A percentile compares a stretch with the other conserved stretches of the same genome.
These are phyloP conservation scores for Ogataea siamensis DNA, from an alignment of 805 yeast species.

Conservation along the genomic window DNA sequence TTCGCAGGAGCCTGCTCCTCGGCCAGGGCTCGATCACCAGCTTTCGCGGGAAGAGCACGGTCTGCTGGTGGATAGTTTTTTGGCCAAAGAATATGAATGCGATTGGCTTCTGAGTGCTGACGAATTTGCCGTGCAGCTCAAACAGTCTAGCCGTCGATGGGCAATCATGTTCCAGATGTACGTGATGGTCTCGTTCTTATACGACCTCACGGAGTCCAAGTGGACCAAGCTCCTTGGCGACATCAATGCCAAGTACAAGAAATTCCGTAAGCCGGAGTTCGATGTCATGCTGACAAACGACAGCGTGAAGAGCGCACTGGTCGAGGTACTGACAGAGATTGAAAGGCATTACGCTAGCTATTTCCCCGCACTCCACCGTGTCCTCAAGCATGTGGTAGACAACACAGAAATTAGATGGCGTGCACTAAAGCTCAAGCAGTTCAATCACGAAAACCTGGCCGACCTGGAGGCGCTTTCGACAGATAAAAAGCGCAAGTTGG, in stretches of 20 bases:
- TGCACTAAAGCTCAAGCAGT: conserved; percentile 30
- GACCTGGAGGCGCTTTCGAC: conserved; percentile 15
- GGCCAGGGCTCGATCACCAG: conserved; percentile 1
- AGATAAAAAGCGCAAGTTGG: conserved; percentile 25
- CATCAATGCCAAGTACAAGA: conserved; percentile 21
- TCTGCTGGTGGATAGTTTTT: conserved; percentile 13
- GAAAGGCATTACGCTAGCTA: conserved; percentile 22
- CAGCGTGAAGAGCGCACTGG: conserved; percentile 12
- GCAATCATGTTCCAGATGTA: conserved; percentile 25
- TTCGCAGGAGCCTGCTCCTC: conserved; percentile 6
- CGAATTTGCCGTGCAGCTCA: conserved; percentile 24
- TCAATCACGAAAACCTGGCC: conserved; percentile 26
- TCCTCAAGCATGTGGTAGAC: conserved; percentile 19
- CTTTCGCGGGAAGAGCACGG: conserved; percentile 9
- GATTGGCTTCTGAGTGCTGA: conserved; percentile 31
- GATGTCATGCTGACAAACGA: conserved; percentile 17
- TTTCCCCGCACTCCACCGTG: conserved; percentile 15
- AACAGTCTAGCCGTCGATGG: conserved; percentile 16
- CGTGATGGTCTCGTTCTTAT: conserved; percentile 25
- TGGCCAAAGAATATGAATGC: conserved; percentile 22
- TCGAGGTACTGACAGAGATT: conserved; percentile 20
- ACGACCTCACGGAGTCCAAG: conserved; percentile 17
- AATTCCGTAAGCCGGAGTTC: conserved; percentile 26
- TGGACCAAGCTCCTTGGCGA: conserved; percentile 21
- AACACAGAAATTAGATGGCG: conserved; percentile 27